These are phyloP conservation scores for Gracilaria gracilis DNA, from an alignment of 23 red algal genomes.

Conservation along the genomic window DNA sequence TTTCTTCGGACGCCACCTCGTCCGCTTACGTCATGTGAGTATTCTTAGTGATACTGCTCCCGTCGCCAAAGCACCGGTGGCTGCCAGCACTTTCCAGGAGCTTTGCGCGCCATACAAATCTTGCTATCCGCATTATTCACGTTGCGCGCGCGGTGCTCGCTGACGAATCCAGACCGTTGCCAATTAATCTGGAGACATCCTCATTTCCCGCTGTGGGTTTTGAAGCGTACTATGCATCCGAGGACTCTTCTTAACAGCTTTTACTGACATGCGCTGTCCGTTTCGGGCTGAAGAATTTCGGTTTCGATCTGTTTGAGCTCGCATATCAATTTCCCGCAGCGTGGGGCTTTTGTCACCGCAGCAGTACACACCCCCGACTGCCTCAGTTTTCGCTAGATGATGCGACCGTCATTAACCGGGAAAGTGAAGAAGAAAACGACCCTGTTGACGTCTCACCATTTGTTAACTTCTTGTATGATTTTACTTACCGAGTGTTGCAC, in stretches of 20 bases:
- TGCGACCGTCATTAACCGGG: constrained; percentile 48
- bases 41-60: neutral
- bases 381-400: constrained; percentile 66
- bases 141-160: neutral
- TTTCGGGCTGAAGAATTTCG: constrained; percentile 53
- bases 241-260: constrained; percentile 25
- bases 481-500: constrained; percentile 68
- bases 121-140: neutral
- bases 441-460: constrained; percentile 22
- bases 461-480: constrained; percentile 52
- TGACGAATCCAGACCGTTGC: neutral
- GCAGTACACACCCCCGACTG: constrained; percentile 63
- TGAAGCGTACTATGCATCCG: constrained; percentile 43
- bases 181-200: neutral
- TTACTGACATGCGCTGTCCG: neutral
- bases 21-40: neutral
- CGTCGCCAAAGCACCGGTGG: neutral
- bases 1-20: too few relatives aligned
- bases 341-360: constrained; percentile 33
- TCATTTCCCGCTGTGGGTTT: constrained; percentile 19
- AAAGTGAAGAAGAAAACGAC: constrained; percentile 41
- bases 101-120: neutral
- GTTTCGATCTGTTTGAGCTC: constrained; percentile 40
- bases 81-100: neutral
- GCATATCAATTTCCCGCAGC: constrained; percentile 13